These are phyloP conservation scores for Alternaria sp. DNA, from an alignment of 2,329 filamentous ascomycete genomes.

Conservation along the genomic window DNA sequence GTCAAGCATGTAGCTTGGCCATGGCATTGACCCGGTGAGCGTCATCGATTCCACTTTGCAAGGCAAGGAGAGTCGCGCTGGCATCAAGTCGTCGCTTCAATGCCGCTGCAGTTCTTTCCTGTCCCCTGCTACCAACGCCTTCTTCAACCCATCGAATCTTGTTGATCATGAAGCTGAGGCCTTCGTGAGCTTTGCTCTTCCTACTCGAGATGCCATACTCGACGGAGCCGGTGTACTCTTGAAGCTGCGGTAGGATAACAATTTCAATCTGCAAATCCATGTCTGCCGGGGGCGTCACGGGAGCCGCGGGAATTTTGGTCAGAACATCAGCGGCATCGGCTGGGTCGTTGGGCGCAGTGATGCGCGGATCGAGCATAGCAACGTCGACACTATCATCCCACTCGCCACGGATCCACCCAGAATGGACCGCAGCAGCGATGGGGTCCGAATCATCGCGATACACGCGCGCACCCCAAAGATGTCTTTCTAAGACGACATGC, in stretches of 20 bases:
- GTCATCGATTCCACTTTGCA: slow-evolving; percentile 42
- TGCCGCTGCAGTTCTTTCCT: slow-evolving; percentile 50
- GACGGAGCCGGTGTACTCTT: slow-evolving; percentile 77
- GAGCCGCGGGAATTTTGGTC: slow-evolving; percentile 57
- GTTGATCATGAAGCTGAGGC: slow-evolving; percentile 86
- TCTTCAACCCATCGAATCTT: slow-evolving; percentile 87
- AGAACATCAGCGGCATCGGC: slow-evolving; percentile 55
- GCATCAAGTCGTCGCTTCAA: slow-evolving; percentile 51
- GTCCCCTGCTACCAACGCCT: slow-evolving; percentile 57
- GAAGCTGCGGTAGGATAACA: slow-evolving; percentile 79
- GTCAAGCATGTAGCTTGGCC: slow-evolving; percentile 42
- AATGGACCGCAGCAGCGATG: slow-evolving; percentile 90
- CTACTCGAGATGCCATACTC: slow-evolving; percentile 84
- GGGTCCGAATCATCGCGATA: slow-evolving; percentile 97
- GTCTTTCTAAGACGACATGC: slow-evolving; percentile 81
- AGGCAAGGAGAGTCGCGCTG: slow-evolving; percentile 45
- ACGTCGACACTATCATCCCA: slow-evolving; percentile 82
- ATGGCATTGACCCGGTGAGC: slow-evolving; percentile 36
- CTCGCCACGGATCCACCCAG: slow-evolving; percentile 88
- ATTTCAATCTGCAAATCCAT: slow-evolving; percentile 88
- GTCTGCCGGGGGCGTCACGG: slow-evolving; percentile 69
- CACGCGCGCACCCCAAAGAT: slow-evolving; percentile 91
- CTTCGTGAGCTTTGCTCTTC: slow-evolving; percentile 83
- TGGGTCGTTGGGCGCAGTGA: slow-evolving; percentile 56
- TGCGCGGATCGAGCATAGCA: slow-evolving; percentile 67